These are phyloP conservation scores for Pseudogymnoascus sp. DNA, from an alignment of 2,329 filamentous ascomycete species.

Conservation along the genomic window DNA sequence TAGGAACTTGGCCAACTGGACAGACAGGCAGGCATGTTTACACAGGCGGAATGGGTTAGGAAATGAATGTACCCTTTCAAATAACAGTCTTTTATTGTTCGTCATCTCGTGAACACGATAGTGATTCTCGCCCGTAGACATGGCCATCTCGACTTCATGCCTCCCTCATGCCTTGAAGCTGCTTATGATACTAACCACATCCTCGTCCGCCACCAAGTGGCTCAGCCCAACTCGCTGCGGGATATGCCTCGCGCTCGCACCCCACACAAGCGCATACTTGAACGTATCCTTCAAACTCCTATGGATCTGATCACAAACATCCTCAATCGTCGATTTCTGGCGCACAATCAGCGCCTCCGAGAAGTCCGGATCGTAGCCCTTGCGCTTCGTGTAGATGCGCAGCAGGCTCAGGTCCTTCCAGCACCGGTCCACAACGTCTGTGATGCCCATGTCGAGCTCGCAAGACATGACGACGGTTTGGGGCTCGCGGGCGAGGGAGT, in stretches of 20 bases:
- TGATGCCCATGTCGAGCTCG: constrained; percentile 86
- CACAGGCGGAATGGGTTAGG: background rate
- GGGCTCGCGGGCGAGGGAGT: constrained; percentile 84
- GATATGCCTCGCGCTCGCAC: constrained; percentile 87
- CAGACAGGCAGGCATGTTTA: background rate
- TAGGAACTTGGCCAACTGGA: constrained; percentile 1
- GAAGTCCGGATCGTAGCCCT: constrained; percentile 85
- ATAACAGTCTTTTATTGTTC: constrained; percentile 1
- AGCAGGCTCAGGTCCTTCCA: constrained; percentile 91
- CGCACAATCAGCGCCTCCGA: constrained; percentile 87
- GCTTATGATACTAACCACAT: constrained; percentile 61
- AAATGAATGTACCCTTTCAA: background rate
- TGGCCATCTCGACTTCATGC: background rate
- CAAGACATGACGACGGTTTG: constrained; percentile 97
- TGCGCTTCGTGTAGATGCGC: constrained; percentile 92
- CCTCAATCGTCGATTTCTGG: constrained; percentile 80
- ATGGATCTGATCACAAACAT: constrained; percentile 94
- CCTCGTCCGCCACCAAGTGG: constrained; percentile 67
- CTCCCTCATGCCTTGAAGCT: constrained; percentile 49
- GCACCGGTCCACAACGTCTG: constrained; percentile 88
- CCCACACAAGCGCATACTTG: constrained; percentile 98
- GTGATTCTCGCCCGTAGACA: background rate
- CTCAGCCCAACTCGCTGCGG: constrained; percentile 85
- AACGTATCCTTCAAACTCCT: constrained; percentile 94
- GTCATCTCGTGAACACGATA: constrained; percentile 5